Evolutionary conservation across 495 filamentous ascomycete species (phyloP).

Genomic region (Penicillium roqueforti): DNA sequence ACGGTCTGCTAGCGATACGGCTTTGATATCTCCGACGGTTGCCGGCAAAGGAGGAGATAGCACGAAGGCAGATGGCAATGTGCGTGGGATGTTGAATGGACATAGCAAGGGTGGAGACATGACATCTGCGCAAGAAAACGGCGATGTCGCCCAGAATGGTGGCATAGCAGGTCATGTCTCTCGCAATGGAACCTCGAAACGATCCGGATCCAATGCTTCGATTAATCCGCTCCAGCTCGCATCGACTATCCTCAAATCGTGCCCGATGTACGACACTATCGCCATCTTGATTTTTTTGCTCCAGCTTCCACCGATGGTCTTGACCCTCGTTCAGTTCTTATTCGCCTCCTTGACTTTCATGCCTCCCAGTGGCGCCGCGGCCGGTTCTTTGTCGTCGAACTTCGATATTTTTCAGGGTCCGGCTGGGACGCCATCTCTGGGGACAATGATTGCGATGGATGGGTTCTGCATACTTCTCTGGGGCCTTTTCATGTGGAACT

Average conservation of each 20-base stretch:
- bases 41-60: constrained; percentile 32
- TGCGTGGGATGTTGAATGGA: constrained; percentile 37
- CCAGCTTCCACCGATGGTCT: constrained; percentile 86
- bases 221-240: constrained; percentile 65
- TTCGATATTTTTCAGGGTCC: constrained; percentile 72
- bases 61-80: constrained; percentile 35
- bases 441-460: constrained; percentile 79
- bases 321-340: constrained; percentile 86
- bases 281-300: constrained; percentile 97
- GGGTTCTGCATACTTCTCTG: constrained; percentile 75
- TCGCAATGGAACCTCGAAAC: constrained; percentile 52
- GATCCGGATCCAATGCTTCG: constrained; percentile 56
- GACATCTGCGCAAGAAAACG: constrained; percentile 37
- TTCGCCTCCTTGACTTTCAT: constrained; percentile 94
- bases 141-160: constrained; percentile 34
- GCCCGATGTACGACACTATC: constrained; percentile 91
- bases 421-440: constrained; percentile 67
- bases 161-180: constrained; percentile 29
- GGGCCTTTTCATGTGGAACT: constrained; percentile 80
- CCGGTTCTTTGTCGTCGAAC: constrained; percentile 56
- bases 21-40: constrained; percentile 36
- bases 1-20: constrained; percentile 41
- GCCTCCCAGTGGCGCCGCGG: constrained; percentile 56
- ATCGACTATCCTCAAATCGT: constrained; percentile 83
- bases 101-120: constrained; percentile 40